Base-by-base conservation (phyloP, 2,329 filamentous ascomycete species). In the Sarocladium strictum region DNA sequence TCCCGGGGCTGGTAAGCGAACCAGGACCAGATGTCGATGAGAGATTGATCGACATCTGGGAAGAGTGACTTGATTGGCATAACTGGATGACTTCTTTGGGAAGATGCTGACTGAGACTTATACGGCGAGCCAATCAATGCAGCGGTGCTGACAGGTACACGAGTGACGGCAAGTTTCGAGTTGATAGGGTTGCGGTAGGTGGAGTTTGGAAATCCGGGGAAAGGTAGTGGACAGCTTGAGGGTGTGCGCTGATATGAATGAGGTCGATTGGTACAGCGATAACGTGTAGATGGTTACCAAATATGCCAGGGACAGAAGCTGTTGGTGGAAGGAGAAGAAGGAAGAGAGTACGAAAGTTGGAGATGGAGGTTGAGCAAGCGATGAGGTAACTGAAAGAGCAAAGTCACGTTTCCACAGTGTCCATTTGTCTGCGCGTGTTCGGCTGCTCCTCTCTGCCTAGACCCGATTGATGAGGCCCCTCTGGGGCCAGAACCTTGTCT, bases 1-100 rank as follows among this genome's bases (percentile, higher is more conserved):
- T 82, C 60, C 86, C 76, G 60, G 81, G 84, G 55, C 79, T 53
- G 75, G 61, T 91, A 85, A 64, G 96, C 91, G 45, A 95, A 72
- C 56, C 91, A 84, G 0, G 78, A 78, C 89, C 89, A 96, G 50
- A 96, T 66, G 67, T 95, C 90, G 54, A 85, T 71, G 61, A 86
- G 73, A 0, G 92, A 91, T 38, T 96, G 85, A 19, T 84, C 75
- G 35, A 94, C 63, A 7, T 76, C 68, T 1, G 83, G 76, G 64
- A 85, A 90, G 1, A 73, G 72, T 2, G 90, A 91, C 47, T 81
- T 74, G 63, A 85, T 78, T 57, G 88, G 86, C 90, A 95, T 95
- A 14, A 17, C 27, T 17, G 33, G 6, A 17, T 43, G 38, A 23
- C 6, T 43, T 9, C 17, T 23, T 43, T 23, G 17, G 10, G 4